Percentiles rank a stretch among this genome's conserved stretches.
Conservation (phyloP, 2,329 filamentous ascomycete genomes). For the Microcyclospora tardicrescens region DNA sequence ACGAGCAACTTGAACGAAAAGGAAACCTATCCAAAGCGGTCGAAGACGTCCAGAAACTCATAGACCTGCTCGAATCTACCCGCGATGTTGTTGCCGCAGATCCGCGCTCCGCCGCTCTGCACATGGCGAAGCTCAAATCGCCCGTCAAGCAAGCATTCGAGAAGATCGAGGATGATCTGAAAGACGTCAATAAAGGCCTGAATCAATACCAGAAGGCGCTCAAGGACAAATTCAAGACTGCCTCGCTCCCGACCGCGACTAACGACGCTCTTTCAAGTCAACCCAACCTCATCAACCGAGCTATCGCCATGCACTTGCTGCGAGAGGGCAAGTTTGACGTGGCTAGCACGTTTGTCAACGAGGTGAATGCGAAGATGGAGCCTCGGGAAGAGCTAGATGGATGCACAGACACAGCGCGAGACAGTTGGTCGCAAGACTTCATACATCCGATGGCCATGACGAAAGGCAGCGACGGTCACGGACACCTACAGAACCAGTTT, state of each 20-base stretch:
- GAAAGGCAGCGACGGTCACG: slow-evolving; percentile 2
- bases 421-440: slow-evolving; percentile 6
- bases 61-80: slow-evolving; percentile 61
- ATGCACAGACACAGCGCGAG: slow-evolving; percentile 7
- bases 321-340: slow-evolving; percentile 89
- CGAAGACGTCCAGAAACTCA: slow-evolving; percentile 68
- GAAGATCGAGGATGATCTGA: slow-evolving; percentile 64
- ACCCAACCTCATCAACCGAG: slow-evolving; percentile 69
- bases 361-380: slow-evolving; percentile 36
- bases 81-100: slow-evolving; percentile 61
- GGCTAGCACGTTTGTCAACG: slow-evolving; percentile 69
- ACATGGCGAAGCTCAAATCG: slow-evolving; percentile 73
- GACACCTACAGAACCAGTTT: slow-evolving; percentile 64
- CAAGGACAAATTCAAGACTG: slow-evolving; percentile 62
- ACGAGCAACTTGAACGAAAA: slow-evolving; percentile 56
- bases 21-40: slow-evolving; percentile 59
- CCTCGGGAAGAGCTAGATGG: slow-evolving; percentile 5
- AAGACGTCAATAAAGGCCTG: slow-evolving; percentile 68
- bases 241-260: slow-evolving; percentile 59
- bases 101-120: slow-evolving; percentile 56
- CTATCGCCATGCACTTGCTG: slow-evolving; percentile 91
- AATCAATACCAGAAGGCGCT: slow-evolving; percentile 75
- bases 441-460: neutral
- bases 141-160: slow-evolving; percentile 74
- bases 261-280: slow-evolving; percentile 54